Conservation (phyloP, 2,329 filamentous ascomycete genomes). For the Colletotrichum endophyticum region DNA sequence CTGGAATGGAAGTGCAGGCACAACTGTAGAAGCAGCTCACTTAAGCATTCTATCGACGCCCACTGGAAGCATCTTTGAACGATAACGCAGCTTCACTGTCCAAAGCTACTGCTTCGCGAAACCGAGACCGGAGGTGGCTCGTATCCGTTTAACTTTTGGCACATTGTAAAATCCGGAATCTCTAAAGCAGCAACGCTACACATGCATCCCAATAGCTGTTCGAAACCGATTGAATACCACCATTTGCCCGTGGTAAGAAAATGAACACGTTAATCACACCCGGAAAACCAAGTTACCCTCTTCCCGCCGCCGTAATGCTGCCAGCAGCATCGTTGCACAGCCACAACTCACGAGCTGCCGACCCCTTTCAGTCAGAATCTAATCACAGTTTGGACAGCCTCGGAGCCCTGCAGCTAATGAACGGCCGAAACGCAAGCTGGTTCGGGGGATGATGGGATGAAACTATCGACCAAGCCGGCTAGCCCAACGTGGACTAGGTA, state of each 20-base stretch:
- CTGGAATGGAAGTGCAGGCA: not conserved
- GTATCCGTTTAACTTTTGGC: not conserved
- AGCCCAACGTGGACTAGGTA: not conserved
- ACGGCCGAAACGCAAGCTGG: not conserved
- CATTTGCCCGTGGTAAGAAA: not conserved
- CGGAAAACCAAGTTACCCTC: not conserved
- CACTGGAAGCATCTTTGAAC: not conserved
- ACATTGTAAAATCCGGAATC: not conserved
- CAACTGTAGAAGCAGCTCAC: not conserved
- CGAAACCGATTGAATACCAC: fast-evolving
- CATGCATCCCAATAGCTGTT: not conserved
- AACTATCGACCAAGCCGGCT: not conserved
- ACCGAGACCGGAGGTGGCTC: not conserved
- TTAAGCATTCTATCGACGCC: not conserved
- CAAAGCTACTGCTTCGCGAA: not conserved
- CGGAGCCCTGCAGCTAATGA: not conserved
- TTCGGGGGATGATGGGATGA: not conserved
- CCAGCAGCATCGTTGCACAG: not conserved
- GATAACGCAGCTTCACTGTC: not conserved
- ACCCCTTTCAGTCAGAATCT: not conserved
- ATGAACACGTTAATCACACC: not conserved
- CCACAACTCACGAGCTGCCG: not conserved
- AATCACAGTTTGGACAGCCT: not conserved
- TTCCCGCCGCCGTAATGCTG: not conserved
- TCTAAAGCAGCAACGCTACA: not conserved